Evolutionary conservation across 1,284 basidiomycete species (phyloP).

Genomic region (Apiotrichum gamsii): DNA sequence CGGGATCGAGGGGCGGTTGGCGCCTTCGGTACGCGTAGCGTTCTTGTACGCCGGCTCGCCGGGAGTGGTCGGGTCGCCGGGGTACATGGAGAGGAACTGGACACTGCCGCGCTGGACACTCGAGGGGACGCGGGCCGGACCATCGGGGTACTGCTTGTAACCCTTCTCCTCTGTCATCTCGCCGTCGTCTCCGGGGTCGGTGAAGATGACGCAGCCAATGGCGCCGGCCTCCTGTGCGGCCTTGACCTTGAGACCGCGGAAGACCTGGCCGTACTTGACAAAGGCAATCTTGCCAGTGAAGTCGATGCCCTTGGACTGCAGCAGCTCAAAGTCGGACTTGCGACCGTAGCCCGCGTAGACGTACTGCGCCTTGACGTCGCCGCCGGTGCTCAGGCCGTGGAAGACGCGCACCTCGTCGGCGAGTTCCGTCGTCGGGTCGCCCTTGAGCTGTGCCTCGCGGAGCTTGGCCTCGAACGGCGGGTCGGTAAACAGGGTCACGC

Average conservation of each 20-base stretch:
- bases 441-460: conserved; percentile 46
- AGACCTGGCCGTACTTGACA: conserved; percentile 69
- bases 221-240: conserved; percentile 75
- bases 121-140: conserved; percentile 76
- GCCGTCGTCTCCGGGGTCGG: conserved; percentile 84
- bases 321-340: conserved; percentile 67
- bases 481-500: conserved; percentile 35
- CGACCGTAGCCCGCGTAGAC: conserved; percentile 78
- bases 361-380: conserved; percentile 56
- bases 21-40: conserved; percentile 61
- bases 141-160: conserved; percentile 69
- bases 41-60: conserved; percentile 81
- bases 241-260: conserved; percentile 65
- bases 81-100: conserved; percentile 65
- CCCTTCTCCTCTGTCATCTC: conserved; percentile 71
- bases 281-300: conserved; percentile 77
- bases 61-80: conserved; percentile 62
- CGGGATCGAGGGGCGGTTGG: conserved; percentile 73
- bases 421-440: conserved; percentile 47
- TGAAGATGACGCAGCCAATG: conserved; percentile 62
- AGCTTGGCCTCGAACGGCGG: conserved; percentile 49
- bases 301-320: conserved; percentile 59
- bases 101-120: conserved; percentile 78
- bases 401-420: conserved; percentile 49
- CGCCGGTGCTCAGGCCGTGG: conserved; percentile 42